Evolutionary conservation across 805 yeast species (phyloP), one percentile per base, ranked within the genome.

Genomic region (Starmerella stellata): DNA sequence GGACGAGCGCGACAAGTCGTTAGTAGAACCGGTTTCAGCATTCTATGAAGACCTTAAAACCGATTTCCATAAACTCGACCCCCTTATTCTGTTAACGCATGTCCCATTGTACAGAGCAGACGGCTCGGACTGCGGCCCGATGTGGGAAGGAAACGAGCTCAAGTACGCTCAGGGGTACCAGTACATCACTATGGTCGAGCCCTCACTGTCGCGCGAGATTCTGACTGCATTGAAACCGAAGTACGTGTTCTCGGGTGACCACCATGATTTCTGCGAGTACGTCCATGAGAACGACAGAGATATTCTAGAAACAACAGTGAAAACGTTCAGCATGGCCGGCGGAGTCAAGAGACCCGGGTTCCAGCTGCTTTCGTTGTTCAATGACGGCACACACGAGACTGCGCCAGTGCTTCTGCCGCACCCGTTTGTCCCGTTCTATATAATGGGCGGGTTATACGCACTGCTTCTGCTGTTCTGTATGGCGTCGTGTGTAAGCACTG

Each of bases 261-360:
- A 90, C 55, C 99, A 90, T 60, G 98, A 90, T 56, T 83, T 81
- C 49, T 90, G 99, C 56, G 81, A 78, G 46, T 67, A 77, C 23
- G 59, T 60, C 17, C 95, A 87, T 54, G 40, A 48, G 4, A 60
- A 52, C 44, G 32, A 30, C 5, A 38, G 27, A 5, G 38, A 40
- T 9, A 64, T 72, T 2, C 75, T 75, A 37, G 98, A 90, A 55
- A 72, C 78, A 45, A 81, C 95, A 0, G 83, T 85, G 21, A 90
- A 90, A 56, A 73, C 93, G 3, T 72, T 78, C 38, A 77, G 95
- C 13, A 79, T 90, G 93, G 85, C 93, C 18, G 79, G 81, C 74
- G 96, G 96, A 0, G 74, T 90, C 21, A 58, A 64, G 38, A 63
- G 65, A 38, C 99, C 99, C 0, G 96, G 93, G 0, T 69, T 83